A percentile compares a stretch with the other conserved stretches of the same genome.
phyloP scores from a whole-genome alignment of 2,329 filamentous ascomycete species.

The Eutypella sp. region DNA sequence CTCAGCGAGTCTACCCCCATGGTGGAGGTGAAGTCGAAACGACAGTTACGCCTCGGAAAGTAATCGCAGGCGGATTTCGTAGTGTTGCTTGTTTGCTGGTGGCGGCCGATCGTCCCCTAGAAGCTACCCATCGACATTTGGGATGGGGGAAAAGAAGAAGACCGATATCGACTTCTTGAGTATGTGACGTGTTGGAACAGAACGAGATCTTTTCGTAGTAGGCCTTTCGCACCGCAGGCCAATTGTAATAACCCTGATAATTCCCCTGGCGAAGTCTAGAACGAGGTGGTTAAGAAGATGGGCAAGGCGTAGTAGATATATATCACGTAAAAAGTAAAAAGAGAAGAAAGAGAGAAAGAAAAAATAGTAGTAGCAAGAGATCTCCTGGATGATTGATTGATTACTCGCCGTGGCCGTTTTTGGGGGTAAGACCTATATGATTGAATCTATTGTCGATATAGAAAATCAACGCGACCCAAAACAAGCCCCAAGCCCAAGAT shows the following conservation, averaged over 20 bases:
- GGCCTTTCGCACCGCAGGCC: neutral
- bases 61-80: neutral
- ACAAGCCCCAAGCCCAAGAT: too few relatives aligned
- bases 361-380: neutral
- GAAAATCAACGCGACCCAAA: neutral
- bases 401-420: too few relatives aligned
- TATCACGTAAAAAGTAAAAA: neutral
- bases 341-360: neutral
- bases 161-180: neutral
- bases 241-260: neutral
- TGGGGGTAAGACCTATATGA: neutral
- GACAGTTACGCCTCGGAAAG: neutral
- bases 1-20: constrained; percentile 53
- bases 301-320: too few relatives aligned
- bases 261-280: neutral
- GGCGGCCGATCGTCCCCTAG: neutral
- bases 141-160: neutral
- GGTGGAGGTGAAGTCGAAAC: too few relatives aligned
- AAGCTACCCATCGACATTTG: neutral
- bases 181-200: neutral
- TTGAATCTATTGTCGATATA: neutral
- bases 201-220: neutral
- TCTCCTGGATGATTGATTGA: neutral
- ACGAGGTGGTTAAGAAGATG: neutral
- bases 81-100: neutral